Conservation (phyloP, 495 filamentous ascomycete species). For the Neurospora africana region DNA sequence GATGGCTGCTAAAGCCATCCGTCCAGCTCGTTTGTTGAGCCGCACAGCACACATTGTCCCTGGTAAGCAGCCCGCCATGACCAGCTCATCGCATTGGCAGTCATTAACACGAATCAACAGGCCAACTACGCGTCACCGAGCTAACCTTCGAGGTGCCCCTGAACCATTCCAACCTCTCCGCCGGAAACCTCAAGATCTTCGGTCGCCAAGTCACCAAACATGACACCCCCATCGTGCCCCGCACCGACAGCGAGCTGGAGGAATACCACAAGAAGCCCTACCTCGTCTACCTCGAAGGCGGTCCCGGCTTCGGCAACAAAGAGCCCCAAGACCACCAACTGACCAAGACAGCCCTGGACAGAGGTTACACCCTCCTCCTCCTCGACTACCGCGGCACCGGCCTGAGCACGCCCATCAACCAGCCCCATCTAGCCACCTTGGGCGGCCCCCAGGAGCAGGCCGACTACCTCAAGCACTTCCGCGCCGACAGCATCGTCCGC, state of each 20-base stretch:
- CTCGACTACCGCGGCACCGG: conserved; percentile 88
- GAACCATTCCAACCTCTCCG: conserved; percentile 55
- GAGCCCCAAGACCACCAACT: conserved; percentile 61
- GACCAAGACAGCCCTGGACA: conserved; percentile 58
- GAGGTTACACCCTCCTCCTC: conserved; percentile 75
- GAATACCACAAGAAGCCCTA: conserved; percentile 41
- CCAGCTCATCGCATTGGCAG: background rate
- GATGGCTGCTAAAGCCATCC: background rate
- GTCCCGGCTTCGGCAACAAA: conserved; percentile 65
- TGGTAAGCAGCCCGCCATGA: conserved; percentile 5
- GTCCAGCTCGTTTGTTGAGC: conserved; percentile 14
- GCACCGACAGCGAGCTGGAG: conserved; percentile 17
- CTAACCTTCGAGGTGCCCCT: conserved; percentile 77
- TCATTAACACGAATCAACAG: conserved; percentile 29
- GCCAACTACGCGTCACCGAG: conserved; percentile 66
- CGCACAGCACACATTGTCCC: conserved; percentile 14
- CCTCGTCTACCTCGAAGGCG: conserved; percentile 57
- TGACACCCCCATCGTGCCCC: conserved; percentile 46
- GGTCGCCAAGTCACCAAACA: conserved; percentile 58
- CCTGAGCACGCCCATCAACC: conserved; percentile 66
- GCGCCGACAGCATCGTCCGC: conserved; percentile 79
- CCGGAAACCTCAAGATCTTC: conserved; percentile 60
- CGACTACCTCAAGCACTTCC: conserved; percentile 73
- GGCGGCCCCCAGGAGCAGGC: conserved; percentile 57
- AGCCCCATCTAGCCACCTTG: conserved; percentile 52